phyloP scores from a whole-genome alignment of 2,329 filamentous ascomycete genomes.

The Domatiomyces globalis region DNA sequence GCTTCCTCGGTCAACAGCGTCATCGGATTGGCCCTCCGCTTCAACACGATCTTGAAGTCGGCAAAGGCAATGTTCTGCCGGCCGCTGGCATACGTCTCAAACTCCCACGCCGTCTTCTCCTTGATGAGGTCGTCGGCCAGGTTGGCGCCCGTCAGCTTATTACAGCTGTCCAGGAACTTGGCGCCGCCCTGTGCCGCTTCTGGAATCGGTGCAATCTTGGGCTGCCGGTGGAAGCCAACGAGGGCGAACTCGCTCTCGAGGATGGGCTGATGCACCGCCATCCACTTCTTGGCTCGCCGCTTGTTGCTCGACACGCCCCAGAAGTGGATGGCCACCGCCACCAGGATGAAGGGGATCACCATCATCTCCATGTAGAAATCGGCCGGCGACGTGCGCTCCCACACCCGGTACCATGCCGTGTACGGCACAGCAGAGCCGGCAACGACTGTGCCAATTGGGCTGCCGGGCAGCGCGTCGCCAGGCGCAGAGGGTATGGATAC shows the following conservation, averaged over 20 bases:
- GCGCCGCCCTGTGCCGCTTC: conserved; percentile 33
- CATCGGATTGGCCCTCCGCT: conserved; percentile 77
- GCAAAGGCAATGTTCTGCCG: conserved; percentile 85
- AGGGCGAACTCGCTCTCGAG: conserved; percentile 72
- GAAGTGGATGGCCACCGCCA: conserved; percentile 66
- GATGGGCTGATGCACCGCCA: conserved; percentile 54
- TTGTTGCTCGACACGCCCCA: conserved; percentile 71
- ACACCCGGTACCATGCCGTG: conserved; percentile 93
- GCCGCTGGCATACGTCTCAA: conserved; percentile 73
- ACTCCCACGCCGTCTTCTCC: conserved; percentile 81
- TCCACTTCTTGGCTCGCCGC: conserved; percentile 66
- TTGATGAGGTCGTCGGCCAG: conserved; percentile 51
- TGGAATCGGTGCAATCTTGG: conserved; percentile 29
- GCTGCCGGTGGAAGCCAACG: conserved; percentile 59
- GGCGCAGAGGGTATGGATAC: conserved; percentile 32
- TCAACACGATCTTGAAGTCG: conserved; percentile 67
- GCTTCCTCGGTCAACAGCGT: conserved; percentile 51
- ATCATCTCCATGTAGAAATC: conserved; percentile 83
- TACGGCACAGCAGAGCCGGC: conserved; percentile 46
- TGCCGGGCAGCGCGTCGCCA: conserved; percentile 35
- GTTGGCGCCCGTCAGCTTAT: conserved; percentile 26
- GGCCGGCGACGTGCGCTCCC: conserved; percentile 68
- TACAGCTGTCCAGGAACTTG: conserved; percentile 22
- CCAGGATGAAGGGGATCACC: conserved; percentile 58
- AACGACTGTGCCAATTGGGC: conserved; percentile 28